Evolutionary conservation across 208 protist genomes (phyloP), one percentile per base, ranked within the genome.

Genomic region (Porcisia hertigi): DNA sequence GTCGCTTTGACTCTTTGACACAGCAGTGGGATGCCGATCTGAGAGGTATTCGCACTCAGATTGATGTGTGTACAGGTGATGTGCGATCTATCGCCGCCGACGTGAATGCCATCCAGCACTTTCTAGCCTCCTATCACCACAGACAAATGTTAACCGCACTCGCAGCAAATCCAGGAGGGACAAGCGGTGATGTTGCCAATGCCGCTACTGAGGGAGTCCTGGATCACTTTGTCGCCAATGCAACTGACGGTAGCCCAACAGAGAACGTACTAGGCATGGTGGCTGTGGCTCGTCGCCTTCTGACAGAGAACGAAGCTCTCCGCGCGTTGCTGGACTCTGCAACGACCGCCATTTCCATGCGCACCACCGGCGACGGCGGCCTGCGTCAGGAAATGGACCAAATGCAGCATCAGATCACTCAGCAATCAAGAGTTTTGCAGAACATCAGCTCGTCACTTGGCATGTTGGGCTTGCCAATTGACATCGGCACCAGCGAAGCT

Each of bases 1-100:
- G 65, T n/a, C 89, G 86, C 25, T 69, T 93, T 23, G 71, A 75
- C 8, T 69, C 52, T 12, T 70, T 93, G 11, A 84, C 58, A 9
- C 65, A 76, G 8, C 41, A 86, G 36, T 84, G 88, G 49, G 43
- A 75, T 41, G 69, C 58, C 0, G 77, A 77, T 52, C 54, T 89
- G 43, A 71, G 45, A 41, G 16, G 39, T 8, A 25, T 91, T 25
- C 64, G 81, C 8, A 43, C 41, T 12, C 34, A 53, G 6, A 45
- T 91, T 0, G 71, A 64, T 3, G 54, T 18, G 12, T 78, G 79
- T 34, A 70, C 72, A 5, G 54, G 53, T 0, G 63, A 75, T 16
- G 60, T 86, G 47, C 62, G 60, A 36, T 67, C 71, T 34, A 43
- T 79, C 39, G 58, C 69, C 39, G 79, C 39, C 1, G 75, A 70